phyloP scores from a whole-genome alignment of 331 rosid genomes.

The Cucumis variabilis region DNA sequence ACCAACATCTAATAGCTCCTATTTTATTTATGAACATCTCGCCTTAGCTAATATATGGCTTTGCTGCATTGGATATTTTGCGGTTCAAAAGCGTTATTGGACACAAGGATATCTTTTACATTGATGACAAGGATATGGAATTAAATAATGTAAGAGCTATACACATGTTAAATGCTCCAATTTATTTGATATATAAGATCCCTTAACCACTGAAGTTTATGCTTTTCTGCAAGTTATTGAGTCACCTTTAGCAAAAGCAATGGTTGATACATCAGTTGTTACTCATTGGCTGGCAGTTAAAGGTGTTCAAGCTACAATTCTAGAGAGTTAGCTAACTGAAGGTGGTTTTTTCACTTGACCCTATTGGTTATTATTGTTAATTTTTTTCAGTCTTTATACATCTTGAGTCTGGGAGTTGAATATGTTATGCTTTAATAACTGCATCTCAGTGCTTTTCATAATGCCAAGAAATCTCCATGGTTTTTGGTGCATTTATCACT shows the following conservation, averaged over 20 bases:
- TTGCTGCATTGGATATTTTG: constrained; percentile 67
- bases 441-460: too few species aligned
- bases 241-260: constrained; percentile 75
- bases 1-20: not conserved
- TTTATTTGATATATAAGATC: not conserved
- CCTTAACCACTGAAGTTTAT: constrained; percentile 34
- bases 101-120: constrained; percentile 86
- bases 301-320: constrained; percentile 91
- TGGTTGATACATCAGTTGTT: constrained; percentile 69
- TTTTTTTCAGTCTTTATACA: too few species aligned
- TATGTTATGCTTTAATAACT: too few species aligned
- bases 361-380: too few species aligned
- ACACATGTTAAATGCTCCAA: too few species aligned
- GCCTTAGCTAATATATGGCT: constrained; percentile 82
- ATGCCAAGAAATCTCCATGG: too few species aligned
- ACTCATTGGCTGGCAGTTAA: constrained; percentile 93
- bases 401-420: too few species aligned
- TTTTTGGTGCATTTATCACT: not conserved
- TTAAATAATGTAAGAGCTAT: constrained; percentile 77
- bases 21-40: too few species aligned
- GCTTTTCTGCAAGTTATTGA: constrained; percentile 63
- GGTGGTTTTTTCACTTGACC: constrained; percentile 54
- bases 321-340: constrained; percentile 75
- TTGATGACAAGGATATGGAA: constrained; percentile 90
- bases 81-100: constrained; percentile 86